Base-by-base conservation (phyloP, 1,284 basidiomycete genomes). In the Phlebopus sp. region DNA sequence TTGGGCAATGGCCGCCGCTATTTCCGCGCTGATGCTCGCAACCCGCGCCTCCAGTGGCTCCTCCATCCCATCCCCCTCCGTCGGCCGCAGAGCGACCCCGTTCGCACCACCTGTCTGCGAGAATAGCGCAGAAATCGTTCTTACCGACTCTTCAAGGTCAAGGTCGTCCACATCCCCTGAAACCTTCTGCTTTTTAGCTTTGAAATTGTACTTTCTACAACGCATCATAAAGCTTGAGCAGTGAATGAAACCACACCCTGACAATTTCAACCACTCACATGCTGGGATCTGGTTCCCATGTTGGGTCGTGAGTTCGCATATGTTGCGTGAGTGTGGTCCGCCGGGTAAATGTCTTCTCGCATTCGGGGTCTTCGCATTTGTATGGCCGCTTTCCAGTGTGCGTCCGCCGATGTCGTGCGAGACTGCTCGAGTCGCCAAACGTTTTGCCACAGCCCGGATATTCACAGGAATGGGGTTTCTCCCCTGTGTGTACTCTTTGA, bases 401-500 rank as follows among this genome's bases (percentile, higher is more conserved):
- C 8, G 88, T 92, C 53, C 91, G 80, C 42, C 92, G 81, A 73
- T 94, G 91, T 58, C 92, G 82, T 42, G 91, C 90, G 50, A 94
- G 76, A 68, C 88, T 90, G 63, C 88, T 91, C 15, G 90, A 92
- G 67, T 94, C 91, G 35, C 89, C 84, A 67, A 94, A 94, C 6
- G 84, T 86, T 68, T 85, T 89, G 37, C 77, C 79, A 63, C 92
- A 94, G 5, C 82, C 86, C 10, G 87, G 86, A 62, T 89, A 90
- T 68, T 90, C 87, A 69, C 91, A 94, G 50, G 77, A 80, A 67
- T 93, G 90, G 2, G 91, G 91, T 62, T 90, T 90, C 72, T 94
- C 91, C 41, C 92, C 91, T 5, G 90, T 92, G 62, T 94, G 91
- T 8, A 91, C 88, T 32, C 91, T 84, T 46, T 80, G 76, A 65